Percentiles rank a stretch among this genome's conserved stretches.
Conservation (phyloP, 2,329 filamentous ascomycete species). For the Monosporascus sp. region DNA sequence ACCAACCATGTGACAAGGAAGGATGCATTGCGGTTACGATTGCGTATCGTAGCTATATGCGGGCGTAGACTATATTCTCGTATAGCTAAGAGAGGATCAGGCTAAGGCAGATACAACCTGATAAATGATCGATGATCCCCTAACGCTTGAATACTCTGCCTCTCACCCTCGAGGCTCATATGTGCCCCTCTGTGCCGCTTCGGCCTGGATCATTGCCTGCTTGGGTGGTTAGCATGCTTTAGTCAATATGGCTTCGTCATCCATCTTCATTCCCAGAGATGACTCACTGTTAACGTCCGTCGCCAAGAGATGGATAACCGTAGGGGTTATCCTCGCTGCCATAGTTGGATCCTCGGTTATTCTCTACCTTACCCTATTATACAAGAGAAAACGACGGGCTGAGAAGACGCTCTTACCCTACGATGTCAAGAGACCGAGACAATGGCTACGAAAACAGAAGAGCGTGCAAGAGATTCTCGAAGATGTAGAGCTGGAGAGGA, state of each 20-base stretch:
- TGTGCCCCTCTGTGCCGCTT: no score
- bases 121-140: not conserved
- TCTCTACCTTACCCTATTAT: not conserved
- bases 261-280: not conserved
- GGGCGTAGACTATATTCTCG: not conserved
- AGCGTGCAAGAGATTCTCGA: slow-evolving; percentile 13
- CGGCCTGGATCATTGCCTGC: not conserved
- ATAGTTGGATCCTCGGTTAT: not conserved
- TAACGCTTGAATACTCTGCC: not conserved
- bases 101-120: no score
- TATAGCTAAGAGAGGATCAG: not conserved
- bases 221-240: not conserved
- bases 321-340: not conserved
- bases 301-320: not conserved
- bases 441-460: slow-evolving; percentile 7
- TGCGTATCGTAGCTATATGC: not conserved
- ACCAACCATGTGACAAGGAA: not conserved
- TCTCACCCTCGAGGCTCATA: not conserved
- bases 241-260: not conserved
- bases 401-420: not conserved
- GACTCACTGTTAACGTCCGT: not conserved
- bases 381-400: not conserved
- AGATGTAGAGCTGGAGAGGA: slow-evolving; percentile 22
- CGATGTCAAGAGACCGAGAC: not conserved
- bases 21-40: not conserved